phyloP scores from a whole-genome alignment of 331 rosid genomes.

The Acacia concinna region DNA sequence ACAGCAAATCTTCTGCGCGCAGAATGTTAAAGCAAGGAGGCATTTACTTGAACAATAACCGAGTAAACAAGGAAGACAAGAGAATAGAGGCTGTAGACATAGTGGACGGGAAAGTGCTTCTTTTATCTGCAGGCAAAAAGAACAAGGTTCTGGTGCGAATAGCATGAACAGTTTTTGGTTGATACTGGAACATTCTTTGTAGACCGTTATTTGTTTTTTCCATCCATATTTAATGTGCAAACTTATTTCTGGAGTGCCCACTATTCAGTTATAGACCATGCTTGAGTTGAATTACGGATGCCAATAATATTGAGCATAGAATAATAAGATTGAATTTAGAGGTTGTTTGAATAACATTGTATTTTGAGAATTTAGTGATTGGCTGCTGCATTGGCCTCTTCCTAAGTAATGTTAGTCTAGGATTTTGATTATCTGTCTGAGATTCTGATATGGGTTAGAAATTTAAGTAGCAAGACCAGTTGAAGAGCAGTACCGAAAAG shows the following conservation, averaged over 20 bases:
- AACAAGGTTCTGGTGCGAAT: constrained; percentile 87
- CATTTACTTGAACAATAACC: constrained; percentile 76
- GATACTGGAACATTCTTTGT: constrained; percentile 28
- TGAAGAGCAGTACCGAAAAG: background rate
- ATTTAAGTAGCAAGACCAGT: background rate
- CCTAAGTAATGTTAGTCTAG: background rate
- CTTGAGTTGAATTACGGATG: constrained; percentile 7
- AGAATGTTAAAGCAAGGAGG: constrained; percentile 95
- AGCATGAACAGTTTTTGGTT: constrained; percentile 36
- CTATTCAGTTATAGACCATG: background rate
- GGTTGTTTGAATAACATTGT: constrained; percentile 14
- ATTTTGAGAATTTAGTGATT: constrained; percentile 10
- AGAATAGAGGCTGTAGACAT: constrained; percentile 65
- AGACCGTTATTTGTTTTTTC: constrained; percentile 24
- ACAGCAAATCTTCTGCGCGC: constrained; percentile 80
- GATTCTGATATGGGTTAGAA: background rate
- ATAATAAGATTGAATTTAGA: background rate
- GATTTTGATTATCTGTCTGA: background rate
- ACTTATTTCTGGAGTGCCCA: constrained; percentile 15
- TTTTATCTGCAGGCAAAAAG: constrained; percentile 92
- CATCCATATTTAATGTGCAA: constrained; percentile 10
- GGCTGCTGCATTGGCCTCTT: constrained; percentile 4
- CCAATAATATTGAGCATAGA: background rate
- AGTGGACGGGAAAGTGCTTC: constrained; percentile 88
- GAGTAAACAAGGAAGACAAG: constrained; percentile 72